Base-by-base conservation (phyloP, 2,329 filamentous ascomycete genomes). In the Alternaria longipes region DNA sequence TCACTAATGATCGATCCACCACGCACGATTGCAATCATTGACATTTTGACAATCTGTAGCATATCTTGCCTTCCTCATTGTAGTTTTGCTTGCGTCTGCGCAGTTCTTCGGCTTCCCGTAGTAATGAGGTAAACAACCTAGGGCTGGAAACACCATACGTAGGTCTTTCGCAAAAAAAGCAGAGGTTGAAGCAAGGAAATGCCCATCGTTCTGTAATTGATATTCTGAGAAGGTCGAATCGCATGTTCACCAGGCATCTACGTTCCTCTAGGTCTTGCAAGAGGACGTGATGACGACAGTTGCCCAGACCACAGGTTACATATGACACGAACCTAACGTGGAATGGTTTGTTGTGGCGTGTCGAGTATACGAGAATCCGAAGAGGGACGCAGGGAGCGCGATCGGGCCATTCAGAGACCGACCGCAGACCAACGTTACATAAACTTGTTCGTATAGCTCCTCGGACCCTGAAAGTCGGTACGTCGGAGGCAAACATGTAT, bases 321-420 rank as follows among this genome's bases (percentile, higher is more conserved):
- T 7, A n/a, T 34, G 30, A 49, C 22, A 8, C 8, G 20, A 18
- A 49, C 22, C 46, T 32, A n/a, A 38, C 36, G 32, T 38, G 24
- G 34, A 24, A 26, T 50, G 14, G 20, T 12, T 18, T 14, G 28
- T 34, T 18, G 45, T 34, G n/a, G 36, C 24, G 26, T 44, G 18
- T 45, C 18, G 26, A n/a, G 40, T 44, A 54, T 34, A 44, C 51
- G 40, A 45, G 40, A 54, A 54, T 54, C 26, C 51, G 34, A 51
- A 8, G 20, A 28, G 4, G 32, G 20, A 50, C 22, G 11, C 2
- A 30, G 22, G n/a, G 22, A 44, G 26, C 51, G 40, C 30, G 26
- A 36, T 54, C 51, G 51, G 51, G 28, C 26, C 40, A 14, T 54
- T 24, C 40, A 18, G 51, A 34, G 38, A 44, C 40, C 51, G 51